Evolutionary conservation across 306 rosid species (phyloP), one percentile per base, ranked within the genome.

Genomic region (Alnus rubra): DNA sequence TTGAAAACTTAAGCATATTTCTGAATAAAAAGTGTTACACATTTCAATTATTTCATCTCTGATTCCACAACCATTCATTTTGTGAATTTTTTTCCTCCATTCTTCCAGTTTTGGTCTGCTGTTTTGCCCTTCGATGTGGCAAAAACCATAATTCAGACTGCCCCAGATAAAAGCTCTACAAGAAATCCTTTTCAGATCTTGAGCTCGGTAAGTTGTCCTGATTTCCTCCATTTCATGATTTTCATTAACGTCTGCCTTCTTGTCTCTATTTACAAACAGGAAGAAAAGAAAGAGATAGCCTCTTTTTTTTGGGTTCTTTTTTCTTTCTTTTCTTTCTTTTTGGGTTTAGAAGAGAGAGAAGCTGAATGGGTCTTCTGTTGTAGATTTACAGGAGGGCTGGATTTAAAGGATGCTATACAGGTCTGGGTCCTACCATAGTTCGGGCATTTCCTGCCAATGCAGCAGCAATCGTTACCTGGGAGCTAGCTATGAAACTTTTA

Each of bases 391-490:
- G 35, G 77, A 91, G 86, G 55, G 80, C 85, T 62, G 97, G 99
- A 83, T 68, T 95, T 69, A 95, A 82, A 82, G 97, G 99, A 69
- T 91, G 97, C 84, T 95, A 93, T 86, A 56, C 94, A 23, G 99
- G 99, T 75, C 84, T 95, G 35, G 94, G 93, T 71, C 99, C 99
- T 39, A 95, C 99, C 0, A 9, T 93, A 50, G 79, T 82, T 75
- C 90, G 98, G 68, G 99, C 97, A 52, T 90, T 95, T 82, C 98
- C 99, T 9, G 98, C 99, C 73, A 95, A 93, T 76, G 98, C 98
- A 50, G 93, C 94, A 4, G 94, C 98, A 49, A 95, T 90, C 19
- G 97, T 93, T 19, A 82, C 92, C 73, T 94, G 97, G 97, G 98
- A 94, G 92, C 88, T 92, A 64, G 95, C 97, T 51, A 75, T 89